Evolutionary conservation across 805 yeast genomes (phyloP).

Genomic region (Ogataea naganishii): DNA sequence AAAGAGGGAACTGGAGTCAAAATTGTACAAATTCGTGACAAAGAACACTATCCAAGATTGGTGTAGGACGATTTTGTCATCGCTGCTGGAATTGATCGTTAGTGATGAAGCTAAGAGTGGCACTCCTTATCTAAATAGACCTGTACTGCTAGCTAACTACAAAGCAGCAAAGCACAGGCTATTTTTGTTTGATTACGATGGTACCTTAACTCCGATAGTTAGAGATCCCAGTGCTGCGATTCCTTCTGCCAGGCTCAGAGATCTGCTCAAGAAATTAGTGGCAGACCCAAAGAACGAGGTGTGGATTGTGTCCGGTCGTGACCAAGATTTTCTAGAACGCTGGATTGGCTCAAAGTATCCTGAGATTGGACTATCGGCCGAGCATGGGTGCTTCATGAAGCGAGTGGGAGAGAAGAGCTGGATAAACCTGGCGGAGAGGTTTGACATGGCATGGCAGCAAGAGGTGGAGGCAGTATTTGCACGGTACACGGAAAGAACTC

Average conservation of each 20-base stretch:
- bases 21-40: slow-evolving; percentile 55
- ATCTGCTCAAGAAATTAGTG: slow-evolving; percentile 49
- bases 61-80: slow-evolving; percentile 55
- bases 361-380: slow-evolving; percentile 81
- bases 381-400: slow-evolving; percentile 93
- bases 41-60: slow-evolving; percentile 72
- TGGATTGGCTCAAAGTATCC: slow-evolving; percentile 70
- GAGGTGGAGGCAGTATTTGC: slow-evolving; percentile 68
- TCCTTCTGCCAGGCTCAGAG: slow-evolving; percentile 67
- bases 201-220: slow-evolving; percentile 94
- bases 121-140: slow-evolving; percentile 78
- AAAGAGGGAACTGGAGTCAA: slow-evolving; percentile 37
- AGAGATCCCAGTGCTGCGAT: slow-evolving; percentile 97
- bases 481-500: slow-evolving; percentile 78
- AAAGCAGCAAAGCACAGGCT: slow-evolving; percentile 55
- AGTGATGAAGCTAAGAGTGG: slow-evolving; percentile 34
- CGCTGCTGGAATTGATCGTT: slow-evolving; percentile 32
- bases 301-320: slow-evolving; percentile 96
- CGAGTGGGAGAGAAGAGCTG: slow-evolving; percentile 57
- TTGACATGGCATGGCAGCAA: slow-evolving; percentile 94
- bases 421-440: slow-evolving; percentile 74
- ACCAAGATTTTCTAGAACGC: slow-evolving; percentile 77
- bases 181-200: slow-evolving; percentile 93
- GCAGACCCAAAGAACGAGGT: slow-evolving; percentile 76
- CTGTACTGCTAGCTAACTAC: slow-evolving; percentile 52